Conservation (phyloP, 2,329 filamentous ascomycete genomes). For the Alternaria gansuensis region DNA sequence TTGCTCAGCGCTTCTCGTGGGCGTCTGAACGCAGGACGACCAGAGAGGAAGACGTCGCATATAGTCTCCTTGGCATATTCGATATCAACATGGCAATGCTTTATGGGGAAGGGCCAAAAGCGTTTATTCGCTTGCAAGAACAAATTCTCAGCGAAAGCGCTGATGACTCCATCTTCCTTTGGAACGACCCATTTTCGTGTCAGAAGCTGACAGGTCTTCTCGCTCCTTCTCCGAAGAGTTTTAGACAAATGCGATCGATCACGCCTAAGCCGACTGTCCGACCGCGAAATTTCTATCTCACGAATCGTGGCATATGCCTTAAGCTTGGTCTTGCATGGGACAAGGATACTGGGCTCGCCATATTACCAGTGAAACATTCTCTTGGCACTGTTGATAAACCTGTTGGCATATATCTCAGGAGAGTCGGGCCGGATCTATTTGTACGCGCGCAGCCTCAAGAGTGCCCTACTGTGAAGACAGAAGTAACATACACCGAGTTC, state of each 20-base stretch:
- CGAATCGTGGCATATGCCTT: constrained; percentile 16
- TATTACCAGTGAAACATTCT: constrained; percentile 18
- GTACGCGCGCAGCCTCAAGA: constrained; percentile 13
- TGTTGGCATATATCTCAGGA: constrained; percentile 16
- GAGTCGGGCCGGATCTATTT: constrained; percentile 11
- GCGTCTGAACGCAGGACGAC: constrained; percentile 29
- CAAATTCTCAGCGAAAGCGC: constrained; percentile 18
- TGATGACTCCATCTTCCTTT: constrained; percentile 18
- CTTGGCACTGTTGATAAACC: constrained; percentile 1
- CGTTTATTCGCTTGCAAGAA: constrained; percentile 23
- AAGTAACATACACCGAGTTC: constrained; percentile 12
- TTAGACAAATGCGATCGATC: constrained; percentile 12
- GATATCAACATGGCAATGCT: constrained; percentile 27
- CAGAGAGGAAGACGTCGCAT: constrained; percentile 29
- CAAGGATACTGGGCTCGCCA: constrained; percentile 12
- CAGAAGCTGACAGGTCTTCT: constrained; percentile 16
- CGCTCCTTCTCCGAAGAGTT: constrained; percentile 10
- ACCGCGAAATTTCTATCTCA: constrained; percentile 15
- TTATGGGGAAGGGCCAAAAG: constrained; percentile 22
- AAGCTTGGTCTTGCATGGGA: constrained; percentile 18
- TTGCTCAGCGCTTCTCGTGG: constrained; percentile 31
- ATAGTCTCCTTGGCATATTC: constrained; percentile 29
- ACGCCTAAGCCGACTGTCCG: constrained; percentile 9
- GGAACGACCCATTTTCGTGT: constrained; percentile 9
- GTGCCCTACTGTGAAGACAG: constrained; percentile 1